Evolutionary conservation across 108 stramenopile genomes (phyloP).

Genomic region (Skeletonema menzelii): DNA sequence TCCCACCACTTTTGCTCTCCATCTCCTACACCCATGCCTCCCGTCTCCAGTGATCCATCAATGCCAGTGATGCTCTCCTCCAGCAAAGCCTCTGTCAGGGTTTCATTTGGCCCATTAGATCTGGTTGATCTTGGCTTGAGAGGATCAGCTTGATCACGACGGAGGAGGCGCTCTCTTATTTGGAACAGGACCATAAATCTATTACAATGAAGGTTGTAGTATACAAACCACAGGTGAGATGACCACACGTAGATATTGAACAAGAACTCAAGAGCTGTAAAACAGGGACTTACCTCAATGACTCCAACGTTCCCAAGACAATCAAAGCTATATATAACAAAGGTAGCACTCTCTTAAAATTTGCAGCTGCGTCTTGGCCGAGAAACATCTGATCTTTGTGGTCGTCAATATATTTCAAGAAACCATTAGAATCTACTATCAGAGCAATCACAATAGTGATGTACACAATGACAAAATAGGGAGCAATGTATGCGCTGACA

Average conservation of each 20-base stretch:
- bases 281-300: slow-evolving; percentile 21
- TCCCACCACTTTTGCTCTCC: slow-evolving; percentile 12
- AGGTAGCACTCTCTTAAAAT: slow-evolving; percentile 19
- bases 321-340: slow-evolving; percentile 16
- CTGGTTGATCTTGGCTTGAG: slow-evolving; percentile 6
- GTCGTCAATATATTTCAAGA: slow-evolving; percentile 32
- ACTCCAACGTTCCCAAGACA: slow-evolving; percentile 4
- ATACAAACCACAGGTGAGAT: no score
- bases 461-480: slow-evolving; percentile 21
- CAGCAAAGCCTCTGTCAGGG: slow-evolving; percentile 13
- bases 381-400: slow-evolving; percentile 39
- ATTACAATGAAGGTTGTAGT: neutral
- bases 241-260: no score
- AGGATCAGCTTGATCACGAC: neutral
- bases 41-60: neutral
- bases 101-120: neutral
- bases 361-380: slow-evolving; percentile 18
- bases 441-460: slow-evolving; percentile 32
- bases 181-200: slow-evolving; percentile 15
- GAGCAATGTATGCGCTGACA: slow-evolving; percentile 22
- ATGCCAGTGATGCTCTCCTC: neutral
- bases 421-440: slow-evolving; percentile 17
- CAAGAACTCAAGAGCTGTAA: neutral
- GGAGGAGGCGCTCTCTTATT: slow-evolving; percentile 8
- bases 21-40: neutral